Evolutionary conservation across 108 stramenopile species (phyloP), one percentile per base, ranked within the genome.

Genomic region (Skeletonema costatum): DNA sequence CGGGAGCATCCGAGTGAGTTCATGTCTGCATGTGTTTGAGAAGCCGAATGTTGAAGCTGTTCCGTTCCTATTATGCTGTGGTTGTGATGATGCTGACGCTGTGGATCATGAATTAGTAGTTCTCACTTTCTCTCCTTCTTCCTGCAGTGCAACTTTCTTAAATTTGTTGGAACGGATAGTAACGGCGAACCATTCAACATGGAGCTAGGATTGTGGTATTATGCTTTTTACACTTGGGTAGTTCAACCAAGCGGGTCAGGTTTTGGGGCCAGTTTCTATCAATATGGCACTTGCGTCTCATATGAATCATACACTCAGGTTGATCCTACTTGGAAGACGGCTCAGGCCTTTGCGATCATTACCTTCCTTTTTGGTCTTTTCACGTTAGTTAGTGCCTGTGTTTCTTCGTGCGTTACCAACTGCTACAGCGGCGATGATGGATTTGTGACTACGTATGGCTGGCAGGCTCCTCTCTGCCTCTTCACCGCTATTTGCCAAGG

Each of bases 401-500:
- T 56, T 10, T n/a, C 53, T 25, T 25, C 53, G 21, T 56, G 53
- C 2, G 25, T 25, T 7, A 56, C 53, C 19, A 56, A 56, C 25
- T 56, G 53, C 7, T 56, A 19, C 53, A 9, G 2, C 0, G 5
- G 25, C 9, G 53, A 56, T 4, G 6, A 29, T 25, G 53, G 53
- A 10, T 56, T 56, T 25, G 53, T 25, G 1, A 56, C 48, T 17
- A 50, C 53, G 7, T 25, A 25, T 10, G 63, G 63, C 2, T 64
- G 63, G 63, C 16, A 17, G 3, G 63, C 63, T 35, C 63, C 63
- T 19, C 19, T 39, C 17, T 64, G 19, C 19, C 32, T 64, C 31
- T 64, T 64, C 19, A 64, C 63, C 19, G 63, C 63, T 9, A 9
- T 64, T 12, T 38, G n/a, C 11, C 63, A 64, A 10, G 63, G 63